phyloP scores from a whole-genome alignment of 768 basidiomycete species.

The Mycena crocata region DNA sequence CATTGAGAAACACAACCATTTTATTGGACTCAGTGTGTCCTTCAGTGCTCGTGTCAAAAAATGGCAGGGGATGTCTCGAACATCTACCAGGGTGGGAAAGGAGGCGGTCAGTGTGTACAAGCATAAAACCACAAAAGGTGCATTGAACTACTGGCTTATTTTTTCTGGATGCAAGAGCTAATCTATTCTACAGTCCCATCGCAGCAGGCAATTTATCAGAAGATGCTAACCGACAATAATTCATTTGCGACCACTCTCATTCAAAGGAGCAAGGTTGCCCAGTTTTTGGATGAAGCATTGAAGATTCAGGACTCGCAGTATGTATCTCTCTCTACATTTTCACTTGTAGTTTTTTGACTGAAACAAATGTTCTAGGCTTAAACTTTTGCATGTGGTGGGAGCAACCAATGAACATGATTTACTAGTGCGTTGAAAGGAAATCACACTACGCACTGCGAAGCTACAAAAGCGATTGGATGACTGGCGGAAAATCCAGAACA shows the following conservation, averaged over 20 bases:
- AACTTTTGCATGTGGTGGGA: neutral
- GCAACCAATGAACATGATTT: neutral
- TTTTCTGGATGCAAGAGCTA: too few relatives aligned
- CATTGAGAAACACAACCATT: neutral
- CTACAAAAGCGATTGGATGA: neutral
- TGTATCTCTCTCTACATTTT: neutral
- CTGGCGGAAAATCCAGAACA: neutral
- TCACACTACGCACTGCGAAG: neutral
- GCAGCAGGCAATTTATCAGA: slow-evolving; percentile 4
- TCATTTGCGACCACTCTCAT: neutral
- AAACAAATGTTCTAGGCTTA: neutral
- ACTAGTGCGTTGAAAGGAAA: neutral
- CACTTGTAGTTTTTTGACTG: neutral
- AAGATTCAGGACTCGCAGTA: slow-evolving; percentile 8
- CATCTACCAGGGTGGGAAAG: neutral
- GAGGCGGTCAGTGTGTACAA: slow-evolving; percentile 14
- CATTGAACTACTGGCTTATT: neutral
- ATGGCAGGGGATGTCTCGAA: neutral
- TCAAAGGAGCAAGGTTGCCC: slow-evolving; percentile 1
- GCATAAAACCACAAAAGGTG: slow-evolving; percentile 3
- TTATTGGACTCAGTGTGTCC: neutral
- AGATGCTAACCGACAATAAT: neutral
- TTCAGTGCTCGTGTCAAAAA: neutral
- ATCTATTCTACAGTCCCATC: slow-evolving; percentile 3
- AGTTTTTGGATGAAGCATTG: neutral